These are phyloP conservation scores for Kandelia obovata DNA, from an alignment of 345 rosid species.

Conservation along the genomic window DNA sequence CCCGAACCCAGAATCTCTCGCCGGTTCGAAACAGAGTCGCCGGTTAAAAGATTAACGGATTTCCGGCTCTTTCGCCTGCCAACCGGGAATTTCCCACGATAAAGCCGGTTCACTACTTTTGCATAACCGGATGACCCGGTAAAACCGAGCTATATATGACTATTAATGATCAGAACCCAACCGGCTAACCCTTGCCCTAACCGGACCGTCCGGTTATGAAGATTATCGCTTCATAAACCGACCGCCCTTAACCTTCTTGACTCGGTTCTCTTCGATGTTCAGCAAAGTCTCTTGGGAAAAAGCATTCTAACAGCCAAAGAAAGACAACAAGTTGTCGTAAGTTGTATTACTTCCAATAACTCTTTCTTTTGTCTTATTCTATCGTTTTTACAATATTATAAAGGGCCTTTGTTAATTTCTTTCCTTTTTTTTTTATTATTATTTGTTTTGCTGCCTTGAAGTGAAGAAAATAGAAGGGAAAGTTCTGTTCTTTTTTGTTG, in stretches of 20 bases:
- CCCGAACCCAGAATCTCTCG: constrained; percentile 3
- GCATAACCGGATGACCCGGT: constrained; percentile 28
- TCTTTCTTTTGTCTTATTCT: not conserved
- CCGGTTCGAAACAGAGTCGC: constrained; percentile 11
- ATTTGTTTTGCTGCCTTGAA: not conserved
- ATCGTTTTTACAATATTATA: not conserved
- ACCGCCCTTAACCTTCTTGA: constrained; percentile 11
- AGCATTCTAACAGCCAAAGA: not conserved
- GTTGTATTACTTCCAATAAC: not conserved
- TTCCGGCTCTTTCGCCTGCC: constrained; percentile 15
- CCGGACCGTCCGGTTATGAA: constrained; percentile 40
- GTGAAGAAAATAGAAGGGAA: not conserved
- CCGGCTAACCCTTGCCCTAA: constrained; percentile 34
- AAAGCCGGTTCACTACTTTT: constrained; percentile 27
- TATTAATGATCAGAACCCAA: constrained; percentile 5
- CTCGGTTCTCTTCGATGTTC: constrained; percentile 25
- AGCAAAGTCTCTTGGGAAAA: not conserved
- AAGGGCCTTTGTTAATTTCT: constrained; percentile 6
- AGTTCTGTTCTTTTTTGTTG: not conserved
- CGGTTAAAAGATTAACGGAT: not conserved
- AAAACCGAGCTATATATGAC: constrained; percentile 9
- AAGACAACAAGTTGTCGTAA: constrained; percentile 1
- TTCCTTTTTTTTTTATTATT: not conserved
- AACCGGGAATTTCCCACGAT: constrained; percentile 21
- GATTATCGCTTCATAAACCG: constrained; percentile 16